Evolutionary conservation across 768 basidiomycete genomes (phyloP), one percentile per base, ranked within the genome.

Genomic region (Boletus rufocinnamomeus): DNA sequence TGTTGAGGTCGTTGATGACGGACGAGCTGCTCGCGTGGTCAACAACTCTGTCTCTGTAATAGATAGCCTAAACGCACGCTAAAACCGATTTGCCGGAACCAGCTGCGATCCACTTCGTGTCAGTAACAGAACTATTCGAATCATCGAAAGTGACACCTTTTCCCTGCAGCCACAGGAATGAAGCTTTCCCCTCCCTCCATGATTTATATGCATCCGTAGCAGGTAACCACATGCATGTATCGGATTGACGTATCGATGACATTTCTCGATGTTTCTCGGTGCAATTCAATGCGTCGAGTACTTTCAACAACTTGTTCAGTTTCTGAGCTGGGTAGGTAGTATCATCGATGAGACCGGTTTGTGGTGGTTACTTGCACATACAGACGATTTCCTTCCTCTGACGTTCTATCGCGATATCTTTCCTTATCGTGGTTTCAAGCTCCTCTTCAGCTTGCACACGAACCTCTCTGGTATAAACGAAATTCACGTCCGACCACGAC

Each of bases 201-300:
- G 43, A 52, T 17, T 3, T 50, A 23, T 62, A 65, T 0, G 14
- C 30, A 11, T 50, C 43, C 6, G 34, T 37, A 11, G 19, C 16
- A 21, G 37, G 57, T 3, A 66, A 40, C 66, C 66, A 65, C 7
- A 7, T 37, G 51, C 66, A 66, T 5, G 57, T 66, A 25, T 35
- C 50, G 4, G 57, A 27, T 48, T 64, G 53, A 14, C 62, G 58
- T 1, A 52, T 38, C 0, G 43, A 43, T 0, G 21, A 57, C 0
- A 51, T 55, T 6, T 25, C 6, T 25, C 38, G 41, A 35, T 64
- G 66, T 17, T 50, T 60, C 17, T 5, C 1, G 1, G 23, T 38
- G 23, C 50, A 58, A 17, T 52, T 30, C 23, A 63, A 16, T 19
- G 50, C 21, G 2, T 43, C 35, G 1, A 63, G 61, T 2, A 35